Base-by-base conservation (phyloP, 495 filamentous ascomycete genomes). In the Penicillium goetzii region DNA sequence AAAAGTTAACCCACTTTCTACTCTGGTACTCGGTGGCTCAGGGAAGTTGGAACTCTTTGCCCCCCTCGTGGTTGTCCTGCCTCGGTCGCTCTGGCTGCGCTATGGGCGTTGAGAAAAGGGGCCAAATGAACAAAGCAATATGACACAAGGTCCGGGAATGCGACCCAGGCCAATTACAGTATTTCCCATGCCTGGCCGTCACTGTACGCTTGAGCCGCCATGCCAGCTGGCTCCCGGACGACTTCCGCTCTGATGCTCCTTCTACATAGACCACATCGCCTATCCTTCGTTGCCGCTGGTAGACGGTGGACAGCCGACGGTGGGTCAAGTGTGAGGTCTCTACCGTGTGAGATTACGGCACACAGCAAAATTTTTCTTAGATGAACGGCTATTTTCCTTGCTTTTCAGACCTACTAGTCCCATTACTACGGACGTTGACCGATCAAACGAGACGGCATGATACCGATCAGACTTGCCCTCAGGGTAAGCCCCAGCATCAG, bases 341-440 rank as follows among this genome's bases (percentile, higher is more conserved):
- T 43, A 33, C 51, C 47, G 50, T 41, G 30, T 59, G 50, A 32
- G 9, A 64, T 7, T 21, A 56, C 58, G 65, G 61, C 61, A 64
- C 45, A 63, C 59, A 49, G 65, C 38, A 71, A 36, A 63, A 19
- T 38, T 62, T 53, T 64, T 56, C 43, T 26, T 33, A 50, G 50
- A 33, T 62, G 56, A 26, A 45, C 30, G 50, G 14, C 33, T 33
- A 25, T 56, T 61, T 63, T 58, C 59, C 66, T 34, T 66, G 59
- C 51, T 65, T 61, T 45, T n/a, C 25, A 59, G 30, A 45, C 17
- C 51, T 26, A 14, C 28, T 21, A 43, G 28, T 40, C 26, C 55
- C 19, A 28, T 30, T 25, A 52, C n/a, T n/a, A 52, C 68, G 62
- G 65, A 73, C 54, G 41, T 69, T 71, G 62, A 61, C 63, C 65